Percentiles rank a stretch among this genome's conserved stretches.
These are phyloP conservation scores for Talaromyces piceae DNA, from an alignment of 2,329 filamentous ascomycete species.

Conservation along the genomic window DNA sequence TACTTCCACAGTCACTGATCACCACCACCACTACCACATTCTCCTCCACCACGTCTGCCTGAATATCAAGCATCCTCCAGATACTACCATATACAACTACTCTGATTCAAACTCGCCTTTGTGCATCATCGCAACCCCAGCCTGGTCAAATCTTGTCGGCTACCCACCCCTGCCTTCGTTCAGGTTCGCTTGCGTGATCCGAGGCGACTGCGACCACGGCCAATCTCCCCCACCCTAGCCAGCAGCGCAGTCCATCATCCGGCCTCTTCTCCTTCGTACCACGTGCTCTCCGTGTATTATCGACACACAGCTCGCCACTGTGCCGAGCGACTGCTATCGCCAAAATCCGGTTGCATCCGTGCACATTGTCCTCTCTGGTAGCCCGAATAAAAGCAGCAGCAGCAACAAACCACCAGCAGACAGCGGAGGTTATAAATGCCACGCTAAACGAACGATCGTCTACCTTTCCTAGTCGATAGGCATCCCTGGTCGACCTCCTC, in stretches of 20 bases:
- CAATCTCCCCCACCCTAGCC: not conserved
- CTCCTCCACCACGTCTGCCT: too few species aligned
- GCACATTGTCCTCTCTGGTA: not conserved
- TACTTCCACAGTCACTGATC: not conserved
- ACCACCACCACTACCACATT: not conserved
- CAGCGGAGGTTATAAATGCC: not conserved
- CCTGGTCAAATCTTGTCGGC: too few species aligned
- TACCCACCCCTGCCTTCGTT: not conserved
- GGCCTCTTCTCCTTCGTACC: not conserved
- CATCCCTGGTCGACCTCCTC: conserved; percentile 12
- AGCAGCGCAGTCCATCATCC: not conserved
- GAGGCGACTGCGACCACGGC: not conserved
- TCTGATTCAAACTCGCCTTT: too few species aligned
- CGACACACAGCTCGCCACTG: not conserved
- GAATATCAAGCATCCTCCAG: too few species aligned
- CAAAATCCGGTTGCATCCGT: not conserved
- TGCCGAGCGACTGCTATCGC: not conserved
- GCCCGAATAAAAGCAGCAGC: not conserved
- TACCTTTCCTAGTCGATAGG: not conserved
- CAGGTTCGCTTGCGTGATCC: not conserved
- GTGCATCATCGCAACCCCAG: too few species aligned
- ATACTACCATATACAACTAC: too few species aligned
- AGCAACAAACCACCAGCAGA: not conserved
- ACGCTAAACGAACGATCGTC: not conserved
- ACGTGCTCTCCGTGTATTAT: too few species aligned